Conservation (phyloP, 768 basidiomycete genomes). For the Lanmaoa pseudosensibilis region DNA sequence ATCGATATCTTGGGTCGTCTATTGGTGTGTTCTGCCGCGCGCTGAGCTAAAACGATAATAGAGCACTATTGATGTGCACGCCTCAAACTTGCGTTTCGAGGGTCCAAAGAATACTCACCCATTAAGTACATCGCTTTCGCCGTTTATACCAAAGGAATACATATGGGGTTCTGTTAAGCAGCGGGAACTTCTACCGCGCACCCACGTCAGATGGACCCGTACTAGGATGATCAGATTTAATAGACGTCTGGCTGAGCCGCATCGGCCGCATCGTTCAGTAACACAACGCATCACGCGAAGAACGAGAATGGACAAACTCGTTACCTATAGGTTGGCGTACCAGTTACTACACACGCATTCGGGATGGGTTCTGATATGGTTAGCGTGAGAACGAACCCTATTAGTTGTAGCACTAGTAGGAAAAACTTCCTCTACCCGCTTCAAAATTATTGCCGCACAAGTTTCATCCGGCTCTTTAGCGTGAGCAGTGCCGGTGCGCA, state of each 20-base stretch:
- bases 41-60: not conserved
- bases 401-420: too few species aligned
- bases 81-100: not conserved
- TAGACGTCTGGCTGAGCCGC: slow-evolving; percentile 2
- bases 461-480: slow-evolving; percentile 3
- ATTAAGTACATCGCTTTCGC: not conserved
- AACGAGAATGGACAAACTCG: slow-evolving; percentile 3
- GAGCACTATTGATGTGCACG: not conserved
- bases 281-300: not conserved
- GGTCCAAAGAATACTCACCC: not conserved
- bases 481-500: not conserved
- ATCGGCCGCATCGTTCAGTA: not conserved
- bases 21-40: not conserved
- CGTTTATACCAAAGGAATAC: not conserved
- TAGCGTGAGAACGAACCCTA: slow-evolving; percentile 16
- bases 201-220: slow-evolving; percentile 6
- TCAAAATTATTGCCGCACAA: slow-evolving; percentile 6
- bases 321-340: not conserved
- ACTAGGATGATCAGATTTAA: too few species aligned
- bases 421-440: too few species aligned
- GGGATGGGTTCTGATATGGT: not conserved
- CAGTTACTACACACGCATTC: not conserved
- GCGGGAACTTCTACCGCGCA: not conserved
- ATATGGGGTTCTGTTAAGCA: not conserved
- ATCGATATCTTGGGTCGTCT: not conserved